phyloP scores from a whole-genome alignment of 768 basidiomycete genomes.

The Boletus sp. region DNA sequence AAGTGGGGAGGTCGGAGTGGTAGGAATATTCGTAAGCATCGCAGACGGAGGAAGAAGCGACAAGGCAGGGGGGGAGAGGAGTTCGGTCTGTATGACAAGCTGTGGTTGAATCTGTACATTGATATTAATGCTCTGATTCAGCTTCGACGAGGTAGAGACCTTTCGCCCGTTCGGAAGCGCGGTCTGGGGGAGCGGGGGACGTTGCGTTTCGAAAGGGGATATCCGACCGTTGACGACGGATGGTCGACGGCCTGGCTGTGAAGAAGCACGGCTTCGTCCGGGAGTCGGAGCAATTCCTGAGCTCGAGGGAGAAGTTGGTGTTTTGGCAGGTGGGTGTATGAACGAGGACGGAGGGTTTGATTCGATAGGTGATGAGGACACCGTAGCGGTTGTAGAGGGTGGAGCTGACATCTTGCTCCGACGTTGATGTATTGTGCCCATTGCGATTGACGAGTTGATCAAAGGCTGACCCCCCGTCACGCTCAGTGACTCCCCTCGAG shows the following conservation, averaged over 20 bases:
- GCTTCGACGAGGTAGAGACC: constrained; percentile 58
- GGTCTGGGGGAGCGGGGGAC: constrained; percentile 50
- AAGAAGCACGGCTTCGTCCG: constrained; percentile 63
- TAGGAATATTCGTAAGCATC: constrained; percentile 58
- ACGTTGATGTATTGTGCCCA: constrained; percentile 69
- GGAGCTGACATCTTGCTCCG: constrained; percentile 66
- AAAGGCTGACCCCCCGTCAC: constrained; percentile 34
- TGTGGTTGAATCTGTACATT: constrained; percentile 49
- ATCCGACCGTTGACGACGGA: constrained; percentile 51
- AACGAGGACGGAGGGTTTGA: constrained; percentile 38
- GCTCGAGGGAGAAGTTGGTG: constrained; percentile 40
- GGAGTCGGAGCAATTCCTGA: constrained; percentile 37
- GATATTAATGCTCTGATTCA: constrained; percentile 45
- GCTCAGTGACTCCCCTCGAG: constrained; percentile 55
- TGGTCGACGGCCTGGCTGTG: constrained; percentile 75
- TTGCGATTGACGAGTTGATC: constrained; percentile 57
- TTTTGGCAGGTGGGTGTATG: constrained; percentile 30
- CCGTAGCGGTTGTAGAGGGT: constrained; percentile 34
- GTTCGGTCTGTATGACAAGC: constrained; percentile 51
- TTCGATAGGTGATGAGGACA: constrained; percentile 36
- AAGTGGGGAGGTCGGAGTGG: constrained; percentile 75
- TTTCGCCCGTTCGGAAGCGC: constrained; percentile 52
- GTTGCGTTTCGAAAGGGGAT: constrained; percentile 49
- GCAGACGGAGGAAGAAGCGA: constrained; percentile 46
- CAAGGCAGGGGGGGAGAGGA: constrained; percentile 39